Percentiles rank a stretch among this genome's conserved stretches.
Conservation (phyloP, 1,284 basidiomycete genomes). For the Ceratobasidium sp. region DNA sequence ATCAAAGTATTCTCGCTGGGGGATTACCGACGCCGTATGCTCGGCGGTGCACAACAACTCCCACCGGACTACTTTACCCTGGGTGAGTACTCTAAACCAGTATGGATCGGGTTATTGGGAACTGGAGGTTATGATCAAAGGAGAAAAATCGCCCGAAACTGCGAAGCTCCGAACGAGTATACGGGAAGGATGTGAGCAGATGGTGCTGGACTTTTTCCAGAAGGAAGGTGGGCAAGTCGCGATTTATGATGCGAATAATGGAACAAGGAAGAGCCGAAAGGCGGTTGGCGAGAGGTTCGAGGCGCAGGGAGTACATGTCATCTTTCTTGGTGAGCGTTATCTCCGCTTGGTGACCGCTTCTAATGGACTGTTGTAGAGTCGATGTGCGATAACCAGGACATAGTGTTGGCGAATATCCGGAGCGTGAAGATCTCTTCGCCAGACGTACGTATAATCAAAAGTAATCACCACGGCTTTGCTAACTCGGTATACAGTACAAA, state of each 20-base stretch:
- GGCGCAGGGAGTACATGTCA: slow-evolving; percentile 85
- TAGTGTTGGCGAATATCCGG: slow-evolving; percentile 94
- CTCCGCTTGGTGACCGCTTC: not conserved
- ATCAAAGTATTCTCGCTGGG: slow-evolving; percentile 94
- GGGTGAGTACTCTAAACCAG: slow-evolving; percentile 61
- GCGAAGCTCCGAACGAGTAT: slow-evolving; percentile 78
- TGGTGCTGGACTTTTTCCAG: slow-evolving; percentile 91
- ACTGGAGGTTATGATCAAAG: slow-evolving; percentile 55
- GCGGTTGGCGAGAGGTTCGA: slow-evolving; percentile 86
- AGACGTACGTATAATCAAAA: slow-evolving; percentile 71
- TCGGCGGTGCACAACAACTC: slow-evolving; percentile 88
- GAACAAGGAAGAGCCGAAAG: slow-evolving; percentile 74
- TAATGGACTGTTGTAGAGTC: slow-evolving; percentile 68
- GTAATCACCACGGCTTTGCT: not conserved
- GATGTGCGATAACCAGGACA: slow-evolving; percentile 87
- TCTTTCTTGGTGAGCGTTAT: slow-evolving; percentile 80
- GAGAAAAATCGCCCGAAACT: slow-evolving; percentile 82
- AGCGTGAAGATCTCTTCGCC: slow-evolving; percentile 98
- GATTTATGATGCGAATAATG: slow-evolving; percentile 99
- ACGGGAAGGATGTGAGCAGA: slow-evolving; percentile 83
- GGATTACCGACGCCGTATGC: slow-evolving; percentile 89
- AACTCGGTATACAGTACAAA: slow-evolving; percentile 70
- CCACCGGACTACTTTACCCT: slow-evolving; percentile 93
- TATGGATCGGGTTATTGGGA: slow-evolving; percentile 1
- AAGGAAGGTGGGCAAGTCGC: slow-evolving; percentile 85